Conservation (phyloP, 805 yeast genomes). For the Kuraishia ogatae region DNA sequence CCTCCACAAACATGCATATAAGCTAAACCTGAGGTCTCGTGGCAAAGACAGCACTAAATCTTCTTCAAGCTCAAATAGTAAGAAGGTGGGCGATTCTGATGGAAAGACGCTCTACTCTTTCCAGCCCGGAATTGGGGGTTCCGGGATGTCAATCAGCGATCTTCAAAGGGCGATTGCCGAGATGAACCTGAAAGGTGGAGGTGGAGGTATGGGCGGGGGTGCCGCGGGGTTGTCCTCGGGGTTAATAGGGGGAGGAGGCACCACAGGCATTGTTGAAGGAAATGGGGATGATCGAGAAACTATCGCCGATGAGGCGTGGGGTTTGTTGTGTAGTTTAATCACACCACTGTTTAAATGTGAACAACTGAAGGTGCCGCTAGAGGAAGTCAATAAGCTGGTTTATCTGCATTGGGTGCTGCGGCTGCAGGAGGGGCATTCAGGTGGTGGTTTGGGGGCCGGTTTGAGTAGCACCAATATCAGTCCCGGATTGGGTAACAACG, state of each 20-base stretch:
- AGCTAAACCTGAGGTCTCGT: constrained; percentile 17
- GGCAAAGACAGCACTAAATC: constrained; percentile 23
- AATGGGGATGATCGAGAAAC: constrained; percentile 24
- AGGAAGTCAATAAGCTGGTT: constrained; percentile 45
- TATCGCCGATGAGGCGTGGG: constrained; percentile 42
- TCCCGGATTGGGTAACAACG: too few relatives aligned
- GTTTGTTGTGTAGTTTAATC: constrained; percentile 30
- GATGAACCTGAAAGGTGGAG: constrained; percentile 18
- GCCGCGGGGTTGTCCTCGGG: constrained; percentile 7
- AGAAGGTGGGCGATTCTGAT: constrained; percentile 18
- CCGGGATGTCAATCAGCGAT: constrained; percentile 19
- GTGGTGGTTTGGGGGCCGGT: too few relatives aligned
- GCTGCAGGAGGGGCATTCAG: not conserved
- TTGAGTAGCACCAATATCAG: too few relatives aligned
- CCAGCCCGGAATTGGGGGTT: constrained; percentile 17
- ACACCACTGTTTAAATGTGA: constrained; percentile 42
- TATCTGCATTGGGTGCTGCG: constrained; percentile 22
- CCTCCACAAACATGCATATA: constrained; percentile 20
- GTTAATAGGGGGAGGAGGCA: constrained; percentile 5
- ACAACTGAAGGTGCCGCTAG: constrained; percentile 41
- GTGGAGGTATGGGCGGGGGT: too few relatives aligned
- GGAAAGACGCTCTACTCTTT: constrained; percentile 28
- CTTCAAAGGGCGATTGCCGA: constrained; percentile 20
- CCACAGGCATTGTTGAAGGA: not conserved
- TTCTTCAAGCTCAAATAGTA: constrained; percentile 29